Evolutionary conservation across 2,329 filamentous ascomycete genomes (phyloP).

Genomic region (Arthroderma uncinatum): DNA sequence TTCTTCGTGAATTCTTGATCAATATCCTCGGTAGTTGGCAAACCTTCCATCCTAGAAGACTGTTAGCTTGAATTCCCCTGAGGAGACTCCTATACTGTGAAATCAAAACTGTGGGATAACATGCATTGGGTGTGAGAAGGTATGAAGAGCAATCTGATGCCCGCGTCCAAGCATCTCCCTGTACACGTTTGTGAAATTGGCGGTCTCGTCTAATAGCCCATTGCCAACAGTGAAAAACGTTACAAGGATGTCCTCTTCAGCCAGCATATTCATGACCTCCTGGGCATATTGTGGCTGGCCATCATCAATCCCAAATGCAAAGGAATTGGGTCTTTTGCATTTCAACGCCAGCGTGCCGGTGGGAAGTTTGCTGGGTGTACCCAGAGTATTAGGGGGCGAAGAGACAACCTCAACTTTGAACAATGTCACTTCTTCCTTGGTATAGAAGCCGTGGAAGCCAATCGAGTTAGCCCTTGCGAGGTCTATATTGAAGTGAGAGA

Average conservation of each 20-base stretch:
- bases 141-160: conserved; percentile 59
- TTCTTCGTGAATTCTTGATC: conserved; percentile 29
- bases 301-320: conserved; percentile 63
- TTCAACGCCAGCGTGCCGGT: conserved; percentile 51
- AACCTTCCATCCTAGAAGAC: conserved; percentile 27
- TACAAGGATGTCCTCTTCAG: conserved; percentile 51
- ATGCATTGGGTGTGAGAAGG: conserved; percentile 55
- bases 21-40: conserved; percentile 24
- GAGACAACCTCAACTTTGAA: conserved; percentile 51
- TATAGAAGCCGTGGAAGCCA: conserved; percentile 55
- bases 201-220: conserved; percentile 47
- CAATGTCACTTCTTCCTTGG: conserved; percentile 39
- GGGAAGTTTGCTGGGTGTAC: conserved; percentile 49
- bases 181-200: conserved; percentile 54
- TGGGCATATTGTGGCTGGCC: conserved; percentile 50
- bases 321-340: conserved; percentile 57
- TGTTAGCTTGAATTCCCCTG: conserved; percentile 1
- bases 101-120: conserved; percentile 8
- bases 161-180: conserved; percentile 50
- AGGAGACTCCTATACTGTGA: not conserved
- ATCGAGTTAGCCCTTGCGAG: conserved; percentile 47
- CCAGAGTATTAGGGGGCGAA: conserved; percentile 41
- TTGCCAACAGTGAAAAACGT: conserved; percentile 62
- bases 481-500: conserved; percentile 55
- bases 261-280: conserved; percentile 50